Base-by-base conservation (phyloP, 495 filamentous ascomycete genomes). In the Xylaria castorea region DNA sequence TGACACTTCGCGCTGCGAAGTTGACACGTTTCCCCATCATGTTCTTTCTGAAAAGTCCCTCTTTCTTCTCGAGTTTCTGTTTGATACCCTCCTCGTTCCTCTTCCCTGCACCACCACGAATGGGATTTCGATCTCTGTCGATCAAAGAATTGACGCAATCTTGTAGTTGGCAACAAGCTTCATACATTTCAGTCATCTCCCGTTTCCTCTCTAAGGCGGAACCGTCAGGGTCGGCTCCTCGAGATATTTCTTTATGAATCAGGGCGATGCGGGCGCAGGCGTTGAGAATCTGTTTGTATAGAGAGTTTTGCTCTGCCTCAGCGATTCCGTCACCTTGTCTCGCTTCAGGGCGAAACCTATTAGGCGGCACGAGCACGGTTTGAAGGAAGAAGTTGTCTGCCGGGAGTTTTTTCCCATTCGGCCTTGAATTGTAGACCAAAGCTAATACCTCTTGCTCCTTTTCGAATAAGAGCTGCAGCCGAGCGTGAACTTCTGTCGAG, bases 21-120 rank as follows among this genome's bases (percentile, higher is more conserved):
- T 99, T 98, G 81, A 99, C 97, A 84, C 97, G 93, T 85, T 99
- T 99, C 61, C 97, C 97, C 97, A 99, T 99, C 95, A 99, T 98
- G 84, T 99, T 97, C 87, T 95, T 98, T 75, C 97, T 87, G 86
- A 99, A 98, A 61, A 99, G 83, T 60, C 97, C 97, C 78, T 99
- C 97, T 82, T 99, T 99, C 87, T 98, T 98, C 82, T 99, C 97
- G 20, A 99, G 87, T 76, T 94, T 92, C 78, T 99, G 97, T 82
- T 98, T 99, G 81, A 99, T 97, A 70, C 97, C 97, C 50, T 94
- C 91, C 71, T 92, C 90, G 57, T 91, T 90, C 62, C 87, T 82
- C 77, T 88, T 88, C 5, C 86, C 91, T 9, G 93, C 93, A 5
- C 87, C 82, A 11, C 95, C 94, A 53, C 90, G 89, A 14, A 94